Base-by-base conservation (phyloP, 768 basidiomycete genomes). In the Boletellus ananiceps region DNA sequence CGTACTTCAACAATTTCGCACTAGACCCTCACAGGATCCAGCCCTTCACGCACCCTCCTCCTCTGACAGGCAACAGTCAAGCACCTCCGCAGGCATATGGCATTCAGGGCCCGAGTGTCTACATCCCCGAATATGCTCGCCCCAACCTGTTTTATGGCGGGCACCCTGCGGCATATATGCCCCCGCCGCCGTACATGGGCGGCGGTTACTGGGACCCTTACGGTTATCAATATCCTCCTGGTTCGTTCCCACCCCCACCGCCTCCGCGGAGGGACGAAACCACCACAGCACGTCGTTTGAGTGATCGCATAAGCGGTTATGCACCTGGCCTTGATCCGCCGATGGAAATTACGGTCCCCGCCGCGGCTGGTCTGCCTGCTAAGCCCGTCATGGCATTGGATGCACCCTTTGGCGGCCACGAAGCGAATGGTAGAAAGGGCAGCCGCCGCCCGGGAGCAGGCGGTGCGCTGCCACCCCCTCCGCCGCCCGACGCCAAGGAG, bases 1-100 rank as follows among this genome's bases (percentile, higher is more conserved):
- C 88, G 33, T 91, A 87, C 69, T 93, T 93, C 75, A 97, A 98
- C 69, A 93, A 88, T 67, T 99, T 95, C 67, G 92, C 89, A 27
- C 82, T 98, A 50, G 96, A 98, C 72, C 95, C 96, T 47, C 89
- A 93, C 59, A 88, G 85, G 56, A 86, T 96, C 52, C 86, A 88
- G 60, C 88, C 89, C 7, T 86, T 90, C 68, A 77, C 81, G 19
- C 88, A 91, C 63, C 83, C 88, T 51, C 91, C 89, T 49, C 74
- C 79, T 38, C 63, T 74, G 19, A 71, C 78, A 40, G 85, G 85
- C n/a, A 84, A 80, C 47, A 78, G 72, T 32, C 86, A 87, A 64
- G 78, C 87, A 25, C 89, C 89, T 23, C 88, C 89, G 13, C 88
- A 92, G 66, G 89, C 89, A 1, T 93, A 86, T 62, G 89, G 89